Conservation (phyloP, 1,284 basidiomycete species). For the Neonothopanus nambi region DNA sequence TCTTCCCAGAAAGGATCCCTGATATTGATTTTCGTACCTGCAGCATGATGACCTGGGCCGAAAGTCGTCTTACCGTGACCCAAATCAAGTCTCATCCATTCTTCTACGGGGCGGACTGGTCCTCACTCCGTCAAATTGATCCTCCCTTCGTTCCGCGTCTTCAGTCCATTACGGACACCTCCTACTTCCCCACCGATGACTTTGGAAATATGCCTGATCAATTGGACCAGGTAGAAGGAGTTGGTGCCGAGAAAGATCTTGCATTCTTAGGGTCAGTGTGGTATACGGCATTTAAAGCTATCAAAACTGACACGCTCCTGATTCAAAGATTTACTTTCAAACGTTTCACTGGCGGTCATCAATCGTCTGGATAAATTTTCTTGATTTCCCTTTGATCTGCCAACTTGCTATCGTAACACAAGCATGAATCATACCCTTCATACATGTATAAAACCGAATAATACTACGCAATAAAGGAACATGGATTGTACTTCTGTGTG, state of each 20-base stretch:
- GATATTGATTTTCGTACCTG: slow-evolving; percentile 5
- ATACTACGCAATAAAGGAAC: slow-evolving; percentile 3
- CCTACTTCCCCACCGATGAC: slow-evolving; percentile 97
- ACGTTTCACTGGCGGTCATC: slow-evolving; percentile 54
- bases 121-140: slow-evolving; percentile 86
- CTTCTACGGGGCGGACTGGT: slow-evolving; percentile 98
- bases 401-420: background rate
- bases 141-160: slow-evolving; percentile 95
- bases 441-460: slow-evolving; percentile 10
- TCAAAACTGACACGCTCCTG: background rate
- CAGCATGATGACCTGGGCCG: slow-evolving; percentile 85
- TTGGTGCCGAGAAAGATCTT: slow-evolving; percentile 83
- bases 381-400: background rate
- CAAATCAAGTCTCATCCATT: slow-evolving; percentile 95
- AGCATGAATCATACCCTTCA: background rate
- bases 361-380: background rate
- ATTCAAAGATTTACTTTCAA: slow-evolving; percentile 76
- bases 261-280: slow-evolving; percentile 84
- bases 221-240: slow-evolving; percentile 65
- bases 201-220: slow-evolving; percentile 83
- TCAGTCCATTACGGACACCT: slow-evolving; percentile 91
- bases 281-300: background rate
- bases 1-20: slow-evolving; percentile 5
- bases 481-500: slow-evolving; percentile 3
- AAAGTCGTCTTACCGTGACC: slow-evolving; percentile 77